phyloP scores from a whole-genome alignment of 1,284 basidiomycete genomes.

The Vanrija sp. region DNA sequence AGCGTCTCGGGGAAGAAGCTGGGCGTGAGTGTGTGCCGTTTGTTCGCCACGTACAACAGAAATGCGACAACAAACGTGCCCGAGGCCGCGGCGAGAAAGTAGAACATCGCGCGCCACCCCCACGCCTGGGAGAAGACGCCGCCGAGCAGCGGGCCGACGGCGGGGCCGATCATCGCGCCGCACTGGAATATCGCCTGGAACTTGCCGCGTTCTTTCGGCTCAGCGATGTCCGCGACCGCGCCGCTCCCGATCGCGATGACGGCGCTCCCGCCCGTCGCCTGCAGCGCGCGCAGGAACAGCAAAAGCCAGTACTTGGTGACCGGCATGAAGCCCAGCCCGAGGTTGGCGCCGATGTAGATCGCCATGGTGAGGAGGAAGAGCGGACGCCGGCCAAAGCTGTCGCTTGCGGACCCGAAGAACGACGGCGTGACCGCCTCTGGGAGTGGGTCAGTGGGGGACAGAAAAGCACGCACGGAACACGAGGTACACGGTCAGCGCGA shows the following conservation, averaged over 20 bases:
- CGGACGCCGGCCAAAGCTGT: constrained; percentile 40
- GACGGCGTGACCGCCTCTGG: constrained; percentile 43
- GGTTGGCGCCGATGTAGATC: constrained; percentile 43
- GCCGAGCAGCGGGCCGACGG: constrained; percentile 29
- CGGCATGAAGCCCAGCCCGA: constrained; percentile 44
- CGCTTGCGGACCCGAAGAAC: constrained; percentile 43
- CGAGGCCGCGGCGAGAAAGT: constrained; percentile 25
- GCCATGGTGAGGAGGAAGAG: constrained; percentile 42
- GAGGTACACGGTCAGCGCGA: constrained; percentile 47
- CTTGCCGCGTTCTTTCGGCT: constrained; percentile 44
- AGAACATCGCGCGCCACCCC: constrained; percentile 33
- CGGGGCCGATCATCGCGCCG: constrained; percentile 11
- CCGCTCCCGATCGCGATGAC: constrained; percentile 47
- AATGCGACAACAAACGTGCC: constrained; percentile 5
- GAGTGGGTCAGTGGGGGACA: no score
- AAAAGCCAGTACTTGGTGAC: constrained; percentile 43
- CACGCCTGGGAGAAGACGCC: constrained; percentile 24
- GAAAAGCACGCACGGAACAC: constrained; percentile 22
- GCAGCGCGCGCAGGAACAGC: constrained; percentile 41
- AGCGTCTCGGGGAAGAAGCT: constrained; percentile 47
- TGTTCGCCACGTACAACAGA: constrained; percentile 22
- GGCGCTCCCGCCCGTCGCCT: constrained; percentile 44
- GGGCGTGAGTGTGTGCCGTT: neutral
- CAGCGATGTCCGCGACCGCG: constrained; percentile 43
- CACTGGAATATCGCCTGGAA: constrained; percentile 39